Base-by-base conservation (phyloP, 108 stramenopile genomes). In the Skeletonema potamos region DNA sequence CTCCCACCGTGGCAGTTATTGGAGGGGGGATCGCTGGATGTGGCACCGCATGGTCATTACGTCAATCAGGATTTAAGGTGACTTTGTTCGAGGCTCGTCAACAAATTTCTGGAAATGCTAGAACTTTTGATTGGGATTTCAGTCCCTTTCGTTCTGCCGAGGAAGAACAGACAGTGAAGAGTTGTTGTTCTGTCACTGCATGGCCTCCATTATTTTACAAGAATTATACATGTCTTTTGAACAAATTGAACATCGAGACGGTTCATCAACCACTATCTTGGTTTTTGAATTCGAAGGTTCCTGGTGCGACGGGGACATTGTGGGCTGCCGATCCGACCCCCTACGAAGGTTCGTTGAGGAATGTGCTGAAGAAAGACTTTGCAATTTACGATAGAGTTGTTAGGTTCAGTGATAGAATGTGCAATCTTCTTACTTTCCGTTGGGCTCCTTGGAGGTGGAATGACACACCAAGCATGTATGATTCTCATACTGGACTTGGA, bases 1-100 rank as follows among this genome's bases (percentile, higher is more conserved):
- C 37, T 41, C 78, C 74, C 44, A 69, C 68, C 13, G 86, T 86
- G 58, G 86, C 86, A n/a, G 68, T 86, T 7, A 79, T 86, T 51
- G 86, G 86, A 10, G 81, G 84, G 22, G 86, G 86, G n/a, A 83
- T 86, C 27, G 86, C 86, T 6, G 86, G 86, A 4, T 84, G 83
- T 48, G 83, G 83, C 10, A 68, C 86, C 20, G 86, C 86, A 4
- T 86, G 83, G 86, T 64, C 83, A 27, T 57, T 87, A 24, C 81
- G 79, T 29, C 78, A 51, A n/a, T 72, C 68, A 22, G 85, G 83
- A 6, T 82, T 78, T 12, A 56, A 70, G 17, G 84, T 87, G 11
- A 72, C 76, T 2, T 56, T 87, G 17, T 87, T 54, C 54, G 86
- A 87, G 74, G 83, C 84, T 7, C 68, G 83, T 20, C 48, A 64